A percentile compares a stretch with the other conserved stretches of the same genome.
Evolutionary conservation across 2,329 filamentous ascomycete species (phyloP).

Genomic region (Aspergillus sp.): DNA sequence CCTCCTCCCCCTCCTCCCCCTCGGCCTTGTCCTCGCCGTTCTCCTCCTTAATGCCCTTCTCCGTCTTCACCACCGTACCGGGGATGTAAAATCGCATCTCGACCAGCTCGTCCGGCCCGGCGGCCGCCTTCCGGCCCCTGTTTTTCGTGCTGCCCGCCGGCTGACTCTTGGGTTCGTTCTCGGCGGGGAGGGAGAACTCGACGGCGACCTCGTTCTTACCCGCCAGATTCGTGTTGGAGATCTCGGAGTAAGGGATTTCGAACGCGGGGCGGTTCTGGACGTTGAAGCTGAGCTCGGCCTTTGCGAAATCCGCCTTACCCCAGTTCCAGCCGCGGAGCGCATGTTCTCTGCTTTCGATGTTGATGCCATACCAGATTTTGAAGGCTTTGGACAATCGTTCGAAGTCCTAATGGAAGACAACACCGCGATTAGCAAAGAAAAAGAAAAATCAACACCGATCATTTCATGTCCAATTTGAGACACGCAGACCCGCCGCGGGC

Average conservation of each 20-base stretch:
- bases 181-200: conserved; percentile 78
- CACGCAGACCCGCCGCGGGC: background rate
- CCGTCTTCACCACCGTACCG: conserved; percentile 73
- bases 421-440: background rate
- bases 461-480: background rate
- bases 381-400: conserved; percentile 90
- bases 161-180: conserved; percentile 71
- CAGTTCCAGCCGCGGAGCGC: conserved; percentile 97
- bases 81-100: conserved; percentile 99
- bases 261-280: conserved; percentile 96
- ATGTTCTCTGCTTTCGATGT: conserved; percentile 88
- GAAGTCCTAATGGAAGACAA: conserved; percentile 63
- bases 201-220: conserved; percentile 97
- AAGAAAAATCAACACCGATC: background rate
- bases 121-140: conserved; percentile 85
- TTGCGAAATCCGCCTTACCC: conserved; percentile 96
- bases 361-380: conserved; percentile 97
- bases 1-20: conserved; percentile 57
- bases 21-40: conserved; percentile 65
- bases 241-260: conserved; percentile 94
- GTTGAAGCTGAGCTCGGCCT: conserved; percentile 92
- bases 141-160: conserved; percentile 68
- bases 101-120: conserved; percentile 86
- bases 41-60: conserved; percentile 64
- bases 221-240: conserved; percentile 95